Evolutionary conservation across 495 filamentous ascomycete genomes (phyloP), one percentile per base, ranked within the genome.

Genomic region (Terfezia boudieri): DNA sequence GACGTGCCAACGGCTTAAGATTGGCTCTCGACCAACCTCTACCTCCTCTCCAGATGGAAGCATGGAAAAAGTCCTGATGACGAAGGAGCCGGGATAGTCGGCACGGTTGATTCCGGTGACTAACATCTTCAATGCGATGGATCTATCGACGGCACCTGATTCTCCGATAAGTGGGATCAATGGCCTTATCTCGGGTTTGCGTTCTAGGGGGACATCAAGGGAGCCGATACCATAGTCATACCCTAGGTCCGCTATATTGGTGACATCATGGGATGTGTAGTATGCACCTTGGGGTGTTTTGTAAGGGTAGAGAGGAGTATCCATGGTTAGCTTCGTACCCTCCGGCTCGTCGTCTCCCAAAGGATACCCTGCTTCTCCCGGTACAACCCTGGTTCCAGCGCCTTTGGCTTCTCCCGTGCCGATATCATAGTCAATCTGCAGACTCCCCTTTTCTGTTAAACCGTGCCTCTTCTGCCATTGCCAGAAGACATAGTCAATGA

Each of bases 401-500:
- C 59, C 58, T 43, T 59, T 55, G 16, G 2, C 22, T n/a, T 57
- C 53, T 32, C 53, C 49, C 20, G 55, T 57, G 54, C 55, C 58
- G 20, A 56, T 61, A 32, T 54, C 57, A 32, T 59, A 58, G 6
- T 53, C 48, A 7, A 17, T 26, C 7, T 46, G 10, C 11, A 61
- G 20, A 4, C 49, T 46, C 14, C 59, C 16, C n/a, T 26, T 38
- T 9, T 50, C 48, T 5, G 55, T 63, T 1, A 14, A 11, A 17
- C 37, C 20, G 17, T 64, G 57, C 11, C 59, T 60, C 32, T 59
- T 56, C 48, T 67, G 64, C 65, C 65, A 67, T 12, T 37, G 35
- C 65, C 65, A 67, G 55, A 66, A 67, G 20, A 57, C 36, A n/a
- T 41, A 51, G 56, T 67, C 65, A 51, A 67, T 59, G 32, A 59